Conservation (phyloP, 2,329 filamentous ascomycete genomes). For the Ophiocordyceps camponoti-saundersi region DNA sequence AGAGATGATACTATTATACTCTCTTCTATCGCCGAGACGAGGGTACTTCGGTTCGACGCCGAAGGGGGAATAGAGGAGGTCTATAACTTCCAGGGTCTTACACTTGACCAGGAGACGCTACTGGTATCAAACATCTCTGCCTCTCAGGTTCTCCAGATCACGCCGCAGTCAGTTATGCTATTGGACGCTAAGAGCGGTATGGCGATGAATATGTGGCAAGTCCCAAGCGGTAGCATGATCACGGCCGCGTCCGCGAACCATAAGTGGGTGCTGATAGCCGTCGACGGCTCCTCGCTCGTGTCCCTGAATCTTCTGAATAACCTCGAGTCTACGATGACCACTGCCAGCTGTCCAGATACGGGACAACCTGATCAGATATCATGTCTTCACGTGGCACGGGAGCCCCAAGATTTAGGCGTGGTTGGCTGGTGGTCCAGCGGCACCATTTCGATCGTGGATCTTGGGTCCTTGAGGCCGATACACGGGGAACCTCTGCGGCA, state of each 20-base stretch:
- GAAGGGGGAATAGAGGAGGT: constrained; percentile 76
- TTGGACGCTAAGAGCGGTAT: constrained; percentile 41
- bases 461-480: constrained; percentile 48
- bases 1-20: constrained; percentile 57
- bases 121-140: constrained; percentile 47
- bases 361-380: constrained; percentile 53
- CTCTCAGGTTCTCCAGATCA: constrained; percentile 60
- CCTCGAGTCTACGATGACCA: constrained; percentile 41
- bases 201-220: constrained; percentile 40
- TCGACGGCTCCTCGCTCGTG: constrained; percentile 56
- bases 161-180: constrained; percentile 42
- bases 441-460: constrained; percentile 54
- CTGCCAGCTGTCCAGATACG: constrained; percentile 29
- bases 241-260: constrained; percentile 65
- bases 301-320: constrained; percentile 47
- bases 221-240: constrained; percentile 37
- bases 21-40: constrained; percentile 69
- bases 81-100: constrained; percentile 55
- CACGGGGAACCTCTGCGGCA: constrained; percentile 44
- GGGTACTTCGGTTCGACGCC: constrained; percentile 59
- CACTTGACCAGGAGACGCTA: constrained; percentile 55
- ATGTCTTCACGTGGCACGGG: constrained; percentile 59
- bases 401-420: constrained; percentile 50
- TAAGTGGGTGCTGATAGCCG: constrained; percentile 52
- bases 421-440: constrained; percentile 82